Base-by-base conservation (phyloP, 225 moss, liverwort and hornwort genomes). In the Thuidium tamariscinum region DNA sequence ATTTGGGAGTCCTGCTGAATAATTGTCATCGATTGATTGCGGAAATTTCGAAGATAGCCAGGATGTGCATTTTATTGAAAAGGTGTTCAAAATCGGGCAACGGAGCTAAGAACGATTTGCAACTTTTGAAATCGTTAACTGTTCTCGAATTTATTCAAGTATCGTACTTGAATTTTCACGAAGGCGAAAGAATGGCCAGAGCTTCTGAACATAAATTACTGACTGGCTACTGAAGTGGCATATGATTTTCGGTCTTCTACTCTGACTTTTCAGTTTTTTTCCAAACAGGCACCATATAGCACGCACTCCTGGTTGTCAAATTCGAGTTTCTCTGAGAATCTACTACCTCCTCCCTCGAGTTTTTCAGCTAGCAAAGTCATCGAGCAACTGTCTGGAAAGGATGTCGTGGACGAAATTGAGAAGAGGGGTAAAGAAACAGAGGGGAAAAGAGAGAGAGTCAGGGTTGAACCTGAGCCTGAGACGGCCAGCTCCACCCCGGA, bases 281-380 rank as follows among this genome's bases (percentile, higher is more conserved):
- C n/a, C 60, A 80, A 91, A 82, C 88, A 88, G 83, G 86, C 83
- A 44, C 66, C 88, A 72, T 83, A 84, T 80, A 85, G 80, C 61
- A 54, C 87, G 56, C 90, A 55, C 29, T 91, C 89, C 85, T 95
- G 96, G 95, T 91, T 96, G 77, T 93, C 93, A 34, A 96, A 96
- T 87, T 87, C 94, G 60, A 95, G 95, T 88, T 96, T 98, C 82
- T 90, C 96, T 76, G 95, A 93, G 77, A 91, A 65, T 83, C 88
- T 95, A 62, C 85, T 96, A 64, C 91, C 92, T 90, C 93, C 89
- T 89, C 87, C 87, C 48, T 48, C 66, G 54, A 90, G 79, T 82
- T 87, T 89, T 73, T 68, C 87, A 79, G 82, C 84, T 57, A 89
- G 86, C 85, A 91, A 82, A 88, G 89, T 27, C 59, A 82, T 64